A percentile compares a stretch with the other conserved stretches of the same genome.
phyloP scores from a whole-genome alignment of 139 green algal species.

The Edaphochlamys debaryana region DNA sequence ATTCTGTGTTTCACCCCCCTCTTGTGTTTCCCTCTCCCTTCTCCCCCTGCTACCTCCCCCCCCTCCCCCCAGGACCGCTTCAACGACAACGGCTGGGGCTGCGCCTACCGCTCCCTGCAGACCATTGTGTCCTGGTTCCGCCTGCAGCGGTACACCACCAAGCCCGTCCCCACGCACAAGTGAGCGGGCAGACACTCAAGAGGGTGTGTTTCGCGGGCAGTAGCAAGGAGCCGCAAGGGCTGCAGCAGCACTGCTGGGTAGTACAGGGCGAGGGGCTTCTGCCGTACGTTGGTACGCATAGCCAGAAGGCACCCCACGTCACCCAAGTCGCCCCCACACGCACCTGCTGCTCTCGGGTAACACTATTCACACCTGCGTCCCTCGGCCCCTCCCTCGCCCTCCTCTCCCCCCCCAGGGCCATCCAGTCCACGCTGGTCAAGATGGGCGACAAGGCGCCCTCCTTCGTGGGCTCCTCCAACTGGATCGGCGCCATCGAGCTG shows the following conservation, averaged over 20 bases:
- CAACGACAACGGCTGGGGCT: conserved; percentile 95
- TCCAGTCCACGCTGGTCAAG: conserved; percentile 86
- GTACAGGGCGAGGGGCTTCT: not conserved
- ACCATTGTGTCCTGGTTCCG: conserved; percentile 94
- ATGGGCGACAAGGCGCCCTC: conserved; percentile 85
- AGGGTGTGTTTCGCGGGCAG: too few species aligned
- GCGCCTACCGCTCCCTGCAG: conserved; percentile 96
- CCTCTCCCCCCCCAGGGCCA: conserved; percentile 57
- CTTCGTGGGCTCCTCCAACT: conserved; percentile 90
- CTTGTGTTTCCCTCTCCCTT: not conserved
- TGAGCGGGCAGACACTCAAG: too few species aligned
- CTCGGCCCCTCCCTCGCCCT: not conserved
- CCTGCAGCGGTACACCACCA: conserved; percentile 82
- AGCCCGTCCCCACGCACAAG: conserved; percentile 78
- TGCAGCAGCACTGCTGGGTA: too few species aligned
- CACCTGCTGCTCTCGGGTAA: too few species aligned
- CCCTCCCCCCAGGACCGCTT: conserved; percentile 87
- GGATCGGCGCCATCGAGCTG: conserved; percentile 97
- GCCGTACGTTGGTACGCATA: too few species aligned
- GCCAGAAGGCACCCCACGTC: too few species aligned
- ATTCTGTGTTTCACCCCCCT: too few species aligned
- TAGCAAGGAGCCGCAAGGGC: too few species aligned
- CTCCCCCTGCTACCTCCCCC: conserved; percentile 2
- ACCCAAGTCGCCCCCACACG: too few species aligned
- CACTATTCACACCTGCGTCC: too few species aligned